Percentiles rank a stretch among this genome's conserved stretches.
Conservation (phyloP, 2,329 filamentous ascomycete genomes). For the Cytospora schulzeri region DNA sequence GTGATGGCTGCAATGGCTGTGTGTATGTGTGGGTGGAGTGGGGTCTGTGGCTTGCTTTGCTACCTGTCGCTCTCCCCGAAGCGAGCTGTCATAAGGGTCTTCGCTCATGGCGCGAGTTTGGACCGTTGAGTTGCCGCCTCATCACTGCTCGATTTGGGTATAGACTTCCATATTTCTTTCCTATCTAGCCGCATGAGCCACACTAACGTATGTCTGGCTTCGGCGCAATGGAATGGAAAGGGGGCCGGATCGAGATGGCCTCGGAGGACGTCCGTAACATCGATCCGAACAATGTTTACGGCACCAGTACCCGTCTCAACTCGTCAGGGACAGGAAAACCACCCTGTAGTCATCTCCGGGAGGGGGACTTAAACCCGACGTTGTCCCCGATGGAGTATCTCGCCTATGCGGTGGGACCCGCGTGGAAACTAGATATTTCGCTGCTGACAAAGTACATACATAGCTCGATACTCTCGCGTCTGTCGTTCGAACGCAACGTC, state of each 20-base stretch:
- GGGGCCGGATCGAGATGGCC: neutral
- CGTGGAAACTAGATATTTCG: neutral
- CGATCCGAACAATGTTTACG: neutral
- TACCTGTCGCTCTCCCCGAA: neutral
- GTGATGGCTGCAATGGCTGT: neutral
- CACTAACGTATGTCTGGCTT: neutral
- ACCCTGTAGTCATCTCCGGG: neutral
- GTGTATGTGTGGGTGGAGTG: neutral
- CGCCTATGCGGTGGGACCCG: constrained; percentile 2
- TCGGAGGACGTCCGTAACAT: neutral
- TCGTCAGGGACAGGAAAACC: neutral
- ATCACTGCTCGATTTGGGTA: neutral
- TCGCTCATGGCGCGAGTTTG: neutral
- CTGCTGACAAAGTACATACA: neutral
- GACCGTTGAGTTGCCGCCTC: neutral
- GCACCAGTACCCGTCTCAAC: neutral
- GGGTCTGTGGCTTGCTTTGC: neutral
- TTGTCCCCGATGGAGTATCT: neutral
- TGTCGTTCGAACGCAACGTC: neutral
- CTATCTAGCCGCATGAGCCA: neutral
- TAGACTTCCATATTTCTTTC: neutral
- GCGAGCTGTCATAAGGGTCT: neutral
- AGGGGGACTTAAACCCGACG: neutral
- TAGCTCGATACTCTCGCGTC: neutral
- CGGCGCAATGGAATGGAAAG: neutral